Evolutionary conservation across 345 rosid species (phyloP).

Genomic region (Eucalyptus globulus): DNA sequence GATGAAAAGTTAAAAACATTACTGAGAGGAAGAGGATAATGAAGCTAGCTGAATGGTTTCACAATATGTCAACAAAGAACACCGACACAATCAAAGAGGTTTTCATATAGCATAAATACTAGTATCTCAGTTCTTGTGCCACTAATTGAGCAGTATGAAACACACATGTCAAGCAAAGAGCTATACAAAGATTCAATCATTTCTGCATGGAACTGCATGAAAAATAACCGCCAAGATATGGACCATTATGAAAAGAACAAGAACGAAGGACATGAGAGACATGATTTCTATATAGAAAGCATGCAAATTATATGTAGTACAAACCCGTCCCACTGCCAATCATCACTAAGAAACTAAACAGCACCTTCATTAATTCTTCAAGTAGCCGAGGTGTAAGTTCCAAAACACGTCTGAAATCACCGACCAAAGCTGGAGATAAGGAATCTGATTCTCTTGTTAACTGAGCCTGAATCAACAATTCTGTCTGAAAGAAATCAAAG

Average conservation of each 20-base stretch:
- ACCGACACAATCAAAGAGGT: background rate
- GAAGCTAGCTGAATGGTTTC: background rate
- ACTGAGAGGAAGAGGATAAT: background rate
- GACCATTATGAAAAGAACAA: background rate
- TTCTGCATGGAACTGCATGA: background rate
- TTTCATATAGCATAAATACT: background rate
- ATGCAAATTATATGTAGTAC: background rate
- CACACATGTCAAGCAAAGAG: background rate
- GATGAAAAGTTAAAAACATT: background rate
- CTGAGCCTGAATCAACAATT: conserved; percentile 96
- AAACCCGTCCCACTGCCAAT: background rate
- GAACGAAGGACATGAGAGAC: background rate
- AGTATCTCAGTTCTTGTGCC: background rate
- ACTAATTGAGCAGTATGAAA: background rate
- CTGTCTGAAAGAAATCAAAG: conserved; percentile 39
- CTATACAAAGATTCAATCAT: background rate
- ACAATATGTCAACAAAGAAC: background rate
- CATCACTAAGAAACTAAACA: background rate
- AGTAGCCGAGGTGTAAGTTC: conserved; percentile 97
- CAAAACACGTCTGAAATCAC: conserved; percentile 77
- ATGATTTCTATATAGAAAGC: background rate
- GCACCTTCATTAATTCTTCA: conserved; percentile 92
- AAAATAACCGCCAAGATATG: background rate
- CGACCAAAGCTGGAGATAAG: conserved; percentile 65
- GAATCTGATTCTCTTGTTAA: conserved; percentile 68